Base-by-base conservation (phyloP, 352 stramenopile genomes). In the Phytophthora europaea region DNA sequence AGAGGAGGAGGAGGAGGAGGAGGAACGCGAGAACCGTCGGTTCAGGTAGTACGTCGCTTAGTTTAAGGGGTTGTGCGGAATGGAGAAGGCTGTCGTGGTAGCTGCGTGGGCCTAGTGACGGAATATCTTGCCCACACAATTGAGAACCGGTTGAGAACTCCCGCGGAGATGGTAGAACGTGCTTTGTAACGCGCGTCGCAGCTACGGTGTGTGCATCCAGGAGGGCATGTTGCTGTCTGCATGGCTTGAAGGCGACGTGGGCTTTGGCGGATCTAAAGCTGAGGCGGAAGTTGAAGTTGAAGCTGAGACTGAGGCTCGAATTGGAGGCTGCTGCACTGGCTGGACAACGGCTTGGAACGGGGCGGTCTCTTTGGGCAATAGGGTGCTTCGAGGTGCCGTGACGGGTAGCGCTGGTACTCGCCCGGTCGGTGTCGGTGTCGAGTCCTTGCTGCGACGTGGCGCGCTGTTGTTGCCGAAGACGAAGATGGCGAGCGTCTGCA, bases 391-490 rank as follows among this genome's bases (percentile, higher is more conserved):
- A 54, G 66, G 40, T 40, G 26, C 40, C 2, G 36, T 61, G 22
- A 73, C 51, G 0, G 57, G 51, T 6, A 72, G 36, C 51, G 61
- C 26, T 36, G 72, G 51, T 10, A 70, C 9, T 26, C 57, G 38
- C 9, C 31, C 12, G 4, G 15, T 65, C 22, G 59, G 45, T 3
- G 18, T n/a, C 4, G 34, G 16, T 3, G 18, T n/a, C 4, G 34
- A 20, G 16, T 79, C 73, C n/a, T 61, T 73, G 40, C 7, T 69
- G 34, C 38, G 45, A 22, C 33, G 45, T 38, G 63, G 58, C 1
- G 68, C 57, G 31, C 72, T 87, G 63, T 87, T 89, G 82, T 92
- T 92, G 47, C 73, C 80, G 20, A 84, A 86, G 2, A 74, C 40
- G 6, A 85, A 79, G 48, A 93, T 83, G 34, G 72, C 86, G 8